These are phyloP conservation scores for Fusarium avenaceum DNA, from an alignment of 2,329 filamentous ascomycete genomes.

Conservation along the genomic window DNA sequence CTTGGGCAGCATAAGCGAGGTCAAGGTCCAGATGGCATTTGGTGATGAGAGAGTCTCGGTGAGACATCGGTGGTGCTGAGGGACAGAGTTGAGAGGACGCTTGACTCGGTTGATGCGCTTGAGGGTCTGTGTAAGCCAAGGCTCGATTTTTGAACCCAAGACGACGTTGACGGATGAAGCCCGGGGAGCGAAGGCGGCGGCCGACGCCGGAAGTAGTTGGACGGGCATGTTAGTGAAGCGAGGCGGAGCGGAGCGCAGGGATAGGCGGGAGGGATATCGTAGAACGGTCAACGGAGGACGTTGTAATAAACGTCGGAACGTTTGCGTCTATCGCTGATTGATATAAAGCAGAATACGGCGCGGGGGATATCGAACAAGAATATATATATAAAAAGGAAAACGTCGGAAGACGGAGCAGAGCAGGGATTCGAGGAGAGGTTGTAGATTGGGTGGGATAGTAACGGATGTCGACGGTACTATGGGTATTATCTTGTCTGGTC, in stretches of 20 bases:
- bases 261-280: slow-evolving; percentile 21
- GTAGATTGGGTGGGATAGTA: slow-evolving; percentile 20
- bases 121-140: slow-evolving; percentile 95
- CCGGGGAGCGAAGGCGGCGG: slow-evolving; percentile 94
- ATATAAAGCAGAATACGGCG: slow-evolving; percentile 29
- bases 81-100: slow-evolving; percentile 95
- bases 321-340: slow-evolving; percentile 18
- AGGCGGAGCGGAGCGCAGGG: slow-evolving; percentile 34
- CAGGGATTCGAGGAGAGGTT: slow-evolving; percentile 43
- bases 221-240: slow-evolving; percentile 77
- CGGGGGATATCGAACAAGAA: slow-evolving; percentile 52
- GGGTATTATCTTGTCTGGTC: slow-evolving; percentile 19
- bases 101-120: slow-evolving; percentile 98
- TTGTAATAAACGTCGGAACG: slow-evolving; percentile 21
- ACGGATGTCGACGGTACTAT: slow-evolving; percentile 23
- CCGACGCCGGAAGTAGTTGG: slow-evolving; percentile 93
- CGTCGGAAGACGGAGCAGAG: slow-evolving; percentile 66
- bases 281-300: slow-evolving; percentile 21
- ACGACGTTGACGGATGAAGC: slow-evolving; percentile 94
- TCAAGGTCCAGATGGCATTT: slow-evolving; percentile 94
- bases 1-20: slow-evolving; percentile 93
- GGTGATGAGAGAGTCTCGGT: slow-evolving; percentile 92
- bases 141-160: slow-evolving; percentile 89
- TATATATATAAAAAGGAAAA: slow-evolving; percentile 61
- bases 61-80: slow-evolving; percentile 94